Base-by-base conservation (phyloP, 2,329 filamentous ascomycete species). In the Juglanconis sp. region DNA sequence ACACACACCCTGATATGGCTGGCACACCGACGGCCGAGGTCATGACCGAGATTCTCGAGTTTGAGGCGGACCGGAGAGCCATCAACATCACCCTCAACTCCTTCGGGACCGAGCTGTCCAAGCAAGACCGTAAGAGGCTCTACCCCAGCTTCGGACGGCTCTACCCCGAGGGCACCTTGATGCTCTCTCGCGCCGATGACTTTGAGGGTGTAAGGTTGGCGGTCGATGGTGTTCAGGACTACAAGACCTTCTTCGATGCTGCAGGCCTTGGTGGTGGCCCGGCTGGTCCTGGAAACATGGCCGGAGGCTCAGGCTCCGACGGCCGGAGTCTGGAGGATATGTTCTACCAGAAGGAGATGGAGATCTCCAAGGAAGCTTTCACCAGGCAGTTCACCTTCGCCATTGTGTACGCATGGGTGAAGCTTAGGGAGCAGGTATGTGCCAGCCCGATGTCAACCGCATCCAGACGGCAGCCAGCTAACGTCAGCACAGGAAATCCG, bases 31-130 rank as follows among this genome's bases (percentile, higher is more conserved):
- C 95, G 0, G 83, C 92, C 48, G 92, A 96, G 69, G 87, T 97
- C 73, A 99, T 99, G 95, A 87, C 89, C 7, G 94, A 98, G 77
- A 91, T 97, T 55, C 81, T 99, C 53, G 91, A 96, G 72, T 99
- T 99, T 69, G 95, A 99, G 79, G 95, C 96, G 31, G 95, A 99
- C 73, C 86, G 95, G 67, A 87, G 95, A 73, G 92, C 93, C 69
- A 99, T 99, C 81, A 99, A 99, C 79, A 99, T 99, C 75, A 99
- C 95, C 1, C 85, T 99, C 68, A 99, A 99, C 81, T 97, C 93
- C 0, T 98, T 99, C 69, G 95, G 95, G 65, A 99, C 96, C 8
- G 95, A 99, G 74, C 83, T 99, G 53, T 89, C 87, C 69, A 99
- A 99, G 84, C 84, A 86, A 48, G 95, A 98, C 73, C 88, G 95